Conservation (phyloP, 768 basidiomycete genomes). For the Paxillus ammoniavirescens region DNA sequence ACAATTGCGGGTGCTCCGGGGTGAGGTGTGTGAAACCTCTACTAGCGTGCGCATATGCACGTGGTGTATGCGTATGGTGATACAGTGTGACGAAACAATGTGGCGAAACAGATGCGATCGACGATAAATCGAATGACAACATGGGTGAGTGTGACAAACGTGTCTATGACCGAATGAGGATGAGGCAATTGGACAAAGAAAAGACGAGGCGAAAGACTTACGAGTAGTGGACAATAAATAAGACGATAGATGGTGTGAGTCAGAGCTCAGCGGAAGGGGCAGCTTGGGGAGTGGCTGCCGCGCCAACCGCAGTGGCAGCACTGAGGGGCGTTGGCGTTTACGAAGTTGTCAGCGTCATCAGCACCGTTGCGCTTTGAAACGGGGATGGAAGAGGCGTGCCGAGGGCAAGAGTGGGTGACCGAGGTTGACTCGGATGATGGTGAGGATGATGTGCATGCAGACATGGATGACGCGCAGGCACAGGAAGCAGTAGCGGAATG, state of each 20-base stretch:
- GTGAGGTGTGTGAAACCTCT: slow-evolving; percentile 4
- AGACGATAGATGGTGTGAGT: slow-evolving; percentile 8
- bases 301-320: slow-evolving; percentile 80
- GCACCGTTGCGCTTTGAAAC: slow-evolving; percentile 21
- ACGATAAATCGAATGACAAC: slow-evolving; percentile 30
- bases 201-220: slow-evolving; percentile 13
- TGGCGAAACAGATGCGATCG: slow-evolving; percentile 29
- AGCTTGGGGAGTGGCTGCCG: slow-evolving; percentile 54
- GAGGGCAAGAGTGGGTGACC: slow-evolving; percentile 4
- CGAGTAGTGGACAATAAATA: slow-evolving; percentile 30
- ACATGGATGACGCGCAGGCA: slow-evolving; percentile 7
- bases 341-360: slow-evolving; percentile 30
- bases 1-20: slow-evolving; percentile 26
- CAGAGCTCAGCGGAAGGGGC: slow-evolving; percentile 58
- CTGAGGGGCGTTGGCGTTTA: slow-evolving; percentile 62
- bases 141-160: slow-evolving; percentile 21
- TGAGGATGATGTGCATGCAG: too few relatives aligned
- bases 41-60: slow-evolving; percentile 37
- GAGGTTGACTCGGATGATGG: slow-evolving; percentile 8
- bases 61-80: slow-evolving; percentile 32
- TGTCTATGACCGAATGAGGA: slow-evolving; percentile 13
- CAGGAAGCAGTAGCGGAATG: slow-evolving; percentile 14
- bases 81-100: slow-evolving; percentile 32
- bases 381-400: slow-evolving; percentile 18
- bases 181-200: not conserved